These are phyloP conservation scores for Kwoniella sp. DNA, from an alignment of 768 basidiomycete genomes.

Conservation along the genomic window DNA sequence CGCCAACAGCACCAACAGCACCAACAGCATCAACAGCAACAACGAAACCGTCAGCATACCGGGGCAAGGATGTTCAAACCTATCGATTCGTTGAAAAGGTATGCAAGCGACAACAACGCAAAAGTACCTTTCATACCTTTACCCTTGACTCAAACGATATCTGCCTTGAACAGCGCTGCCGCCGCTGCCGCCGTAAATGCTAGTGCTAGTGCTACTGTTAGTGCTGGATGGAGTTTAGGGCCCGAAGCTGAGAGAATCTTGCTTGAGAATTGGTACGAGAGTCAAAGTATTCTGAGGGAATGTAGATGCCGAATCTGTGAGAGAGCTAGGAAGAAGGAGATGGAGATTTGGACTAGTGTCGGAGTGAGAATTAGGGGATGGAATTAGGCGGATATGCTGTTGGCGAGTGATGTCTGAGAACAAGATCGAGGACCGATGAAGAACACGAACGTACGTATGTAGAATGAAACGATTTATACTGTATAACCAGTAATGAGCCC, in stretches of 20 bases:
- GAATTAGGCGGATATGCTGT: too few species aligned
- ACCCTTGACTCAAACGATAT: too few species aligned
- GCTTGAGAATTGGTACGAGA: not conserved
- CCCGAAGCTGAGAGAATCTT: not conserved
- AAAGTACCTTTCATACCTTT: not conserved
- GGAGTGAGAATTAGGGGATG: not conserved
- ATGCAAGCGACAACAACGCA: not conserved
- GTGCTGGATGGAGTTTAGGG: not conserved
- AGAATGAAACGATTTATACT: too few species aligned
- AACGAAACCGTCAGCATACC: too few species aligned
- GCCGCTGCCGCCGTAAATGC: not conserved
- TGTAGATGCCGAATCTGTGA: constrained; percentile 26
- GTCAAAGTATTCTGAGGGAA: constrained; percentile 2
- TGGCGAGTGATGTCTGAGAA: not conserved
- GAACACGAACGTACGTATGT: too few species aligned
- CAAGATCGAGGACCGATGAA: too few species aligned
- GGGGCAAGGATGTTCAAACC: not conserved
- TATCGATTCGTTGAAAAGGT: not conserved
- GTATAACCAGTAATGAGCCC: too few species aligned
- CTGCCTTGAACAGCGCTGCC: too few species aligned
- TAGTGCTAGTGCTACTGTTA: not conserved
- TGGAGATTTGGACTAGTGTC: not conserved
- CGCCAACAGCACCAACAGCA: too few species aligned
- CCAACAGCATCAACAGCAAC: too few species aligned
- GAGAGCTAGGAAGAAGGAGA: not conserved